phyloP scores from a whole-genome alignment of 306 rosid species.

The Lithocarpus polystachyus region DNA sequence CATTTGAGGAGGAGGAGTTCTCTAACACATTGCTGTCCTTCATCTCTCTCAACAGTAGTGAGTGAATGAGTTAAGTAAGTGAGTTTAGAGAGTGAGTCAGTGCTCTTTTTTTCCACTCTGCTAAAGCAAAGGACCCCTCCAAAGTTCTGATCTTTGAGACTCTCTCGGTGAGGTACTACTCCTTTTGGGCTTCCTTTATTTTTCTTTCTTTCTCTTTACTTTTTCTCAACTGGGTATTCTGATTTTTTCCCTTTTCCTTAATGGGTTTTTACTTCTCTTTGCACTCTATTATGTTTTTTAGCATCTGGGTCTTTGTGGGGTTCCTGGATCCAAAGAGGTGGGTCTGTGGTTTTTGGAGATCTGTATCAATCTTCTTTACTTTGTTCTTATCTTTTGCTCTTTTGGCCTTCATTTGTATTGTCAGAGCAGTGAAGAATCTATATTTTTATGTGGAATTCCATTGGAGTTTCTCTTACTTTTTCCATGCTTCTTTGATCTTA shows the following conservation, averaged over 20 bases:
- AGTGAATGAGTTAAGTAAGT: not conserved
- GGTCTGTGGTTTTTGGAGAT: conserved; percentile 35
- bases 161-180: conserved; percentile 27
- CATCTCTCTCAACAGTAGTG: conserved; percentile 26
- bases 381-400: conserved; percentile 33
- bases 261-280: conserved; percentile 31
- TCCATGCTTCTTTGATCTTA: conserved; percentile 19
- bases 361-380: conserved; percentile 31
- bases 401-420: conserved; percentile 14
- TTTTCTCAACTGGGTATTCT: conserved; percentile 31
- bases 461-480: conserved; percentile 3
- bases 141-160: conserved; percentile 44
- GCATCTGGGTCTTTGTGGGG: conserved; percentile 36
- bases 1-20: conserved; percentile 27
- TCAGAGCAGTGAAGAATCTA: conserved; percentile 7
- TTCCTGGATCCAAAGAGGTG: conserved; percentile 37
- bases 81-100: not conserved
- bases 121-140: conserved; percentile 27
- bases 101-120: conserved; percentile 25
- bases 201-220: conserved; percentile 20
- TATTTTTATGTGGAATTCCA: conserved; percentile 8
- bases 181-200: conserved; percentile 27
- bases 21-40: conserved; percentile 21
- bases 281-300: conserved; percentile 28
- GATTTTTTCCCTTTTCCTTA: conserved; percentile 19